Base-by-base conservation (phyloP, 306 rosid species). In the Castanea crenata region DNA sequence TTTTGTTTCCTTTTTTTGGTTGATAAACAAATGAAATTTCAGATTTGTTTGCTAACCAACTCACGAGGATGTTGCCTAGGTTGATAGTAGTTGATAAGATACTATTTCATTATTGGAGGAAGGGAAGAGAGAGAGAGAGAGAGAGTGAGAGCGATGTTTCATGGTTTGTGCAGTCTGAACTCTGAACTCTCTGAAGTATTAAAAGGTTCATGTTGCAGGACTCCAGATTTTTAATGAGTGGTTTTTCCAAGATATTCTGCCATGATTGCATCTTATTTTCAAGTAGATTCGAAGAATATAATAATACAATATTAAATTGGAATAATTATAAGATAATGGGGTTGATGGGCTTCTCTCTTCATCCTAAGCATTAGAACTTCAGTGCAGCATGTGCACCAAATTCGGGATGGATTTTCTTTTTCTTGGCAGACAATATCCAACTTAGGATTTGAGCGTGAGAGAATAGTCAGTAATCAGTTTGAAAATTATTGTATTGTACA, bases 401-500 rank as follows among this genome's bases (percentile, higher is more conserved):
- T 85, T 86, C 89, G 82, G 92, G 61, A 56, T 80, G 71, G 90
- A 91, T 88, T 88, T 83, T 87, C 83, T 76, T 70, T 54, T 74
- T 52, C 75, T 57, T 34, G 70, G 80, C 82, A 79, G 86, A 94
- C 91, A 81, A 91, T 88, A 92, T 92, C 97, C 61, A 85, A 82
- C 68, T 55, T 80, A 82, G 89, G 98, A 89, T 94, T 91, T 88
- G 82, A 82, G 97, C 93, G 94, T 94, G 92, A 83, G 34, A 80
- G 49, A 83, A 11, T 78, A 31, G 89, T 86, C 90, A 87, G 86
- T 77, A 73, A 78, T 74, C 75, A 74, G 85, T 69, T 83, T 89
- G 85, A 85, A 85, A 74, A 84, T 76, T 25, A 83, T 84, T 80
- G 73, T 20, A 35, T 73, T 55, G 32, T 72, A 49, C 32, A 59